Base-by-base conservation (phyloP, 345 rosid genomes). In the Eutrema japonicum region DNA sequence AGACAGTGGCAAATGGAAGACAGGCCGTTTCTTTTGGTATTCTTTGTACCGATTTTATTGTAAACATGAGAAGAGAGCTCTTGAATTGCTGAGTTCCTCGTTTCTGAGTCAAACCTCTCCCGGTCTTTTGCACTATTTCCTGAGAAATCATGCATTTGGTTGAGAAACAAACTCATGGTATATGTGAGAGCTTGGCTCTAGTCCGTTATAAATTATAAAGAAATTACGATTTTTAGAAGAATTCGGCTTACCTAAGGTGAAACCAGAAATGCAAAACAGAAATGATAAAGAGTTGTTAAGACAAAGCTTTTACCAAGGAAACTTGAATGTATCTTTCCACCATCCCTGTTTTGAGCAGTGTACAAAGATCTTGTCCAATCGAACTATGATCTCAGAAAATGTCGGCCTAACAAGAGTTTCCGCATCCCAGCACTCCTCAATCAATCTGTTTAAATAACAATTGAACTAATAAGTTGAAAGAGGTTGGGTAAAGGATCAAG, bases 251-350 rank as follows among this genome's bases (percentile, higher is more conserved):
- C 26, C 16, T 22, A 52, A 30, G 7, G 29, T 37, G 59, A 38
- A 37, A 46, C 48, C 30, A 47, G 13, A 58, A 66, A 40, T 66
- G 52, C n/a, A 54, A 42, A 66, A 58, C 72, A 67, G n/a, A 57
- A 50, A 14, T 47, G 74, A 47, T 12, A 63, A 48, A 49, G 38
- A 16, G 7, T 54, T 64, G 29, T 35, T 43, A 57, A 48, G 71
- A 41, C 56, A 41, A 6, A 48, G 54, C 13, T 46, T 75, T 50
- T 92, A 95, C 99, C 99, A 92, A 52, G 93, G 97, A 77, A 95
- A 90, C 86, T 87, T 95, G 82, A 95, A 91, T 46, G 96, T 83
- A 57, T 95, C 97, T 78, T 90, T 95, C 99, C 96, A 95, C 99
- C 92, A 82, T 50, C 93, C 96, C 6, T 88, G 97, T 71, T 84